Conservation (phyloP, 2,329 filamentous ascomycete genomes). For the Dothistroma septosporum region DNA sequence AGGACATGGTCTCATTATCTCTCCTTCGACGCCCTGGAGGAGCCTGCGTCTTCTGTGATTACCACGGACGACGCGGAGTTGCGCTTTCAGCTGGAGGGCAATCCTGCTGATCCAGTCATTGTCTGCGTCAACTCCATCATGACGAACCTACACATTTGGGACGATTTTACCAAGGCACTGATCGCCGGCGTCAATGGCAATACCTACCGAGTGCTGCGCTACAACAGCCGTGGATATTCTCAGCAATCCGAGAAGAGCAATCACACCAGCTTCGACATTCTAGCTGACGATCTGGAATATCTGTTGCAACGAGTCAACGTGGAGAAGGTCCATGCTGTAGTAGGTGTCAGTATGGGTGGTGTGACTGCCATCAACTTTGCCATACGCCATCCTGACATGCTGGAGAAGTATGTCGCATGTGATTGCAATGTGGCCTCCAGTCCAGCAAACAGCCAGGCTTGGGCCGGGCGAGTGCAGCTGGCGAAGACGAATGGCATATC, state of each 20-base stretch:
- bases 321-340: slow-evolving; percentile 59
- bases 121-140: slow-evolving; percentile 78
- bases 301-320: slow-evolving; percentile 68
- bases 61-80: slow-evolving; percentile 65
- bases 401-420: slow-evolving; percentile 64
- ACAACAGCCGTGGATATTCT: slow-evolving; percentile 68
- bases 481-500: slow-evolving; percentile 40
- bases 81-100: slow-evolving; percentile 71
- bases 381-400: slow-evolving; percentile 58
- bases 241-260: slow-evolving; percentile 34
- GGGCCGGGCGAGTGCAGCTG: slow-evolving; percentile 70
- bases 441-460: slow-evolving; percentile 69
- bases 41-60: slow-evolving; percentile 64
- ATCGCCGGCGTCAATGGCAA: slow-evolving; percentile 49
- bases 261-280: slow-evolving; percentile 56
- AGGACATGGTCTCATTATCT: slow-evolving; percentile 70
- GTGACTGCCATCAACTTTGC: slow-evolving; percentile 72
- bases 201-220: slow-evolving; percentile 69
- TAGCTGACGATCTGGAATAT: slow-evolving; percentile 63
- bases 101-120: slow-evolving; percentile 65
- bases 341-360: slow-evolving; percentile 79
- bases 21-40: slow-evolving; percentile 63
- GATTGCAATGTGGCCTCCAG: slow-evolving; percentile 74
- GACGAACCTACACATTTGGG: slow-evolving; percentile 76
- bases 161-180: slow-evolving; percentile 64